These are phyloP conservation scores for Didymella pomorum DNA, from an alignment of 2,329 filamentous ascomycete genomes.

Conservation along the genomic window DNA sequence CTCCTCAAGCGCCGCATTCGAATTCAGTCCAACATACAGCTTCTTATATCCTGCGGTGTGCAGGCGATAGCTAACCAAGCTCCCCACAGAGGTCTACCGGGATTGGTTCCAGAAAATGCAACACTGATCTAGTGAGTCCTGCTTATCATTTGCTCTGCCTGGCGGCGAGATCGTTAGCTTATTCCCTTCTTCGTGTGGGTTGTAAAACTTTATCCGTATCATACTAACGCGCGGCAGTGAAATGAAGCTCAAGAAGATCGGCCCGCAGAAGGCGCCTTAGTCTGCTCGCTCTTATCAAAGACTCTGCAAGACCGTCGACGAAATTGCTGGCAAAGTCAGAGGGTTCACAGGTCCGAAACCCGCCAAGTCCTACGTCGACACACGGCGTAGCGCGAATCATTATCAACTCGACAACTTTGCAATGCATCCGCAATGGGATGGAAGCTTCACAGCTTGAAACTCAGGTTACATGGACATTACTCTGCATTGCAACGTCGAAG, in stretches of 20 bases:
- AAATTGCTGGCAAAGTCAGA: not conserved
- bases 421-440: not conserved
- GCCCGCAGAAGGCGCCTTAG: slow-evolving; percentile 16
- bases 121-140: slow-evolving; percentile 80
- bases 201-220: not conserved
- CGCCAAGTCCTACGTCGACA: not conserved
- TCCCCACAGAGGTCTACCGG: slow-evolving; percentile 73
- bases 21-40: not conserved
- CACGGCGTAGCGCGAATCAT: not conserved
- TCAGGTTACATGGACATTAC: not conserved
- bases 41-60: not conserved
- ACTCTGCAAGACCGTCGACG: not conserved
- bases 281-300: slow-evolving; percentile 1
- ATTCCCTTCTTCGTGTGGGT: not conserved
- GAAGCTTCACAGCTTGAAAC: not conserved
- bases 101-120: slow-evolving; percentile 77
- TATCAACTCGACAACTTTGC: not conserved
- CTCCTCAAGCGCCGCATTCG: not conserved
- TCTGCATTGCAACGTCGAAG: not conserved
- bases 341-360: not conserved
- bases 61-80: slow-evolving; percentile 30
- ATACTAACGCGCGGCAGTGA: slow-evolving; percentile 12
- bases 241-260: slow-evolving; percentile 18
- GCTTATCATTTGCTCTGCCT: not conserved
- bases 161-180: too few relatives aligned